A percentile compares a stretch with the other conserved stretches of the same genome.
These are phyloP conservation scores for Punica granatum DNA, from an alignment of 345 rosid genomes.

Conservation along the genomic window DNA sequence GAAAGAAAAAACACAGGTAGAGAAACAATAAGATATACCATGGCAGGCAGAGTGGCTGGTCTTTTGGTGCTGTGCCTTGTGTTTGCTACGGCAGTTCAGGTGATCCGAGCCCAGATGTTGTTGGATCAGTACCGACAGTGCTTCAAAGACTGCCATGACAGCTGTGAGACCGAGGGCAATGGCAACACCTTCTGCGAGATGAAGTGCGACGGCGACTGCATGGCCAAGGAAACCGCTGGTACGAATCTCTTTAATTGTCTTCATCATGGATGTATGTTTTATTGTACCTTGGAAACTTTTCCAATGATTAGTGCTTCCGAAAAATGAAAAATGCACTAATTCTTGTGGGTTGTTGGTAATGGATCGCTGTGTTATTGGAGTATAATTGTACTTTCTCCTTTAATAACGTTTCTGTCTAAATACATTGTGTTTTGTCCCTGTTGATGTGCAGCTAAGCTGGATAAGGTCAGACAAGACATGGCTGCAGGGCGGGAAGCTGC, in stretches of 20 bases:
- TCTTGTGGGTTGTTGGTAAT: no score
- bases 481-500: neutral
- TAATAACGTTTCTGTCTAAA: no score
- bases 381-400: no score
- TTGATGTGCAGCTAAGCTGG: slow-evolving; percentile 2
- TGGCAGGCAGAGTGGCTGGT: slow-evolving; percentile 19
- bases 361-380: no score
- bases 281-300: no score
- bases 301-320: neutral
- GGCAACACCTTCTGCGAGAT: slow-evolving; percentile 21
- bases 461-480: neutral
- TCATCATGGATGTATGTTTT: neutral
- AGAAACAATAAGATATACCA: slow-evolving; percentile 4
- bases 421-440: neutral
- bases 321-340: no score
- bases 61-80: slow-evolving; percentile 22
- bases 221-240: slow-evolving; percentile 14
- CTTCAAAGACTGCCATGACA: slow-evolving; percentile 9
- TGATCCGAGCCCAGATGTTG: neutral
- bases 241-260: neutral
- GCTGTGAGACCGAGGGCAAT: slow-evolving; percentile 9
- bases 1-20: neutral
- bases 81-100: slow-evolving; percentile 10
- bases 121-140: neutral
- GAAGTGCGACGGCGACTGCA: slow-evolving; percentile 32